Conservation (phyloP, 305 asterid species). For the Rubia peregrina region DNA sequence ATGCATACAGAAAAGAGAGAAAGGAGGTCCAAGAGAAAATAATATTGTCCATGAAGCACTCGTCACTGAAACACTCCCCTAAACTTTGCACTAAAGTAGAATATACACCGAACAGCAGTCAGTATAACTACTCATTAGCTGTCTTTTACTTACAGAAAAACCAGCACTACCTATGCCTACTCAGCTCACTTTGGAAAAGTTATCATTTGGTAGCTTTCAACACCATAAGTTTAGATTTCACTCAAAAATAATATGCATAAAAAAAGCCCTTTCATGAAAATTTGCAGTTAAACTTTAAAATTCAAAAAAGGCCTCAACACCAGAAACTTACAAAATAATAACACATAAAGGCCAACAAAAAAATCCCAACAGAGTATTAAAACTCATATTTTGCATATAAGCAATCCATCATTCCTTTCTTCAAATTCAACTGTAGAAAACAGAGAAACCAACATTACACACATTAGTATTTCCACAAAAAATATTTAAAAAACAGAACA, state of each 20-base stretch:
- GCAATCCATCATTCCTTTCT: constrained; percentile 99
- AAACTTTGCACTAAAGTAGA: neutral
- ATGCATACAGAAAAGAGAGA: too few relatives aligned
- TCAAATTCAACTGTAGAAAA: constrained; percentile 68
- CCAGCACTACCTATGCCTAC: neutral
- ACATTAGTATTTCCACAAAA: neutral
- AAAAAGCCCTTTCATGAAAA: neutral
- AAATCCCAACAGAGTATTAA: neutral
- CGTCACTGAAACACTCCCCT: neutral
- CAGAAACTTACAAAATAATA: neutral
- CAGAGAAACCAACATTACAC: neutral
- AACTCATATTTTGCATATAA: constrained; percentile 93
- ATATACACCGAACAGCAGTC: neutral
- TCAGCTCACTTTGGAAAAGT: neutral
- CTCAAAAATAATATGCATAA: neutral
- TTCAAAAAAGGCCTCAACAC: neutral
- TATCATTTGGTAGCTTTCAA: neutral
- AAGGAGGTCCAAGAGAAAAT: too few relatives aligned
- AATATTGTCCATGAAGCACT: neutral
- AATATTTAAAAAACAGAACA: neutral
- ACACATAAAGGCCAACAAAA: constrained; percentile 4
- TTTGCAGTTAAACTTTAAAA: neutral
- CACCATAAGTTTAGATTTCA: neutral
- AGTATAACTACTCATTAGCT: neutral
- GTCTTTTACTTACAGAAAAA: neutral